Base-by-base conservation (phyloP, 495 filamentous ascomycete genomes). In the Cryomyces antarcticus region DNA sequence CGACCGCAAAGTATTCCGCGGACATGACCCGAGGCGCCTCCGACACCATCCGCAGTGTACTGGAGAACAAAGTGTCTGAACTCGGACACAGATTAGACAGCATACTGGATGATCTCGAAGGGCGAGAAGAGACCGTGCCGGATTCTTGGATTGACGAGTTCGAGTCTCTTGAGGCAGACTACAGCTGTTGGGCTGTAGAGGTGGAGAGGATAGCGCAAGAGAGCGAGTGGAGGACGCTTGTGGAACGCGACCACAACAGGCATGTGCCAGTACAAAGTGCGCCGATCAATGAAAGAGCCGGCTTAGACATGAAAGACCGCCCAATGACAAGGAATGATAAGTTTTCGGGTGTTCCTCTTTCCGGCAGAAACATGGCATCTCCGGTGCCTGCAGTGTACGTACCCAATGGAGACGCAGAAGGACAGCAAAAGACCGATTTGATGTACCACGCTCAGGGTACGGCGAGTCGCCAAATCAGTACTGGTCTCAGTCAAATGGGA, bases 61-160 rank as follows among this genome's bases (percentile, higher is more conserved):
- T 96, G 31, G 70, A 79, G 40, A 62, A 70, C 6, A 80, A 79
- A 42, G 76, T 96, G 12, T 61, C 71, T 31, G 67, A 70, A 12
- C 68, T 82, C 1, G 92, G 84, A 0, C 69, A 69, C 33, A 63
- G 75, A 24, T 64, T 96, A 55, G 89, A 97, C 56, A 67, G 61
- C 9, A 81, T 92, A 69, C 68, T 96, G 5, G 87, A 96, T 51
- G 64, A 72, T 7, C 62, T 96, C 7, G 89, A 94, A 54, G 85
- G 82, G 5, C 68, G 74, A 28, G 66, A 77, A 42, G 89, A 97
- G 50, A 78, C 78, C 3, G 56, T 97, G 7, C 89, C 89, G 0
- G 83, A 93, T 30, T 52, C 60, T 13, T 97, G 92, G 92, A 72
- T 95, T 38, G 82, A 87, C 44, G 67, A 75, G 5, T 71, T 96